Evolutionary conservation across 2,329 filamentous ascomycete genomes (phyloP), one percentile per base, ranked within the genome.

Genomic region (Calonectria henricotiae): DNA sequence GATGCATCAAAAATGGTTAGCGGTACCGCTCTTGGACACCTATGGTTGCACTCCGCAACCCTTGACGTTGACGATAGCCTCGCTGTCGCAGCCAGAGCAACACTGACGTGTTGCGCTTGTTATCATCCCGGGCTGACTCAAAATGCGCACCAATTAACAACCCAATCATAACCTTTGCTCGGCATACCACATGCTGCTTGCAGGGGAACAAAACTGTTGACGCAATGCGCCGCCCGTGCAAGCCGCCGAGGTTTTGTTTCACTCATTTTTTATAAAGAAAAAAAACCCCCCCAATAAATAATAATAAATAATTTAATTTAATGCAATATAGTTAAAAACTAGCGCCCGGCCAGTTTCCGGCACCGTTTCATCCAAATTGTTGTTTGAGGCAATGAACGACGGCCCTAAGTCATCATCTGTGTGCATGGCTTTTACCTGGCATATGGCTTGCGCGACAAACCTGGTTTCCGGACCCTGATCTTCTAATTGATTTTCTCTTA

Each of bases 51-150:
- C 51, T 37, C 35, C 15, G 20, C 12, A n/a, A 58, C 25, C 51
- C 51, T 58, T 58, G 51, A 39, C 51, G 51, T 58, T 58, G 51
- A 39, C 51, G 51, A 58, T 58, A 58, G 51, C 51, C 32, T 58
- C 51, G 35, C 51, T 23, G 51, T 58, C 12, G 35, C 51, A 58
- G 35, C 32, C 32, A 58, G 20, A 58, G 51, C 51, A 39, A 37
- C 51, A 58, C 32, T 39, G 32, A 39, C 32, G 51, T 58, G 51
- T 58, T 58, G 35, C 51, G n/a, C 51, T 39, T 37, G 51, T 39
- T 58, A 58, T 58, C 51, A 58, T 58, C 51, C 51, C 51, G 51
- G 51, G 32, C 51, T 32, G 51, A 58, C 35, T 58, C 43, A 46
- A 58, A 51, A 58, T 20, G 51, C 51, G 51, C 51, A 25, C 51